phyloP scores from a whole-genome alignment of 139 green algal genomes.

The Yamagishiella unicocca region DNA sequence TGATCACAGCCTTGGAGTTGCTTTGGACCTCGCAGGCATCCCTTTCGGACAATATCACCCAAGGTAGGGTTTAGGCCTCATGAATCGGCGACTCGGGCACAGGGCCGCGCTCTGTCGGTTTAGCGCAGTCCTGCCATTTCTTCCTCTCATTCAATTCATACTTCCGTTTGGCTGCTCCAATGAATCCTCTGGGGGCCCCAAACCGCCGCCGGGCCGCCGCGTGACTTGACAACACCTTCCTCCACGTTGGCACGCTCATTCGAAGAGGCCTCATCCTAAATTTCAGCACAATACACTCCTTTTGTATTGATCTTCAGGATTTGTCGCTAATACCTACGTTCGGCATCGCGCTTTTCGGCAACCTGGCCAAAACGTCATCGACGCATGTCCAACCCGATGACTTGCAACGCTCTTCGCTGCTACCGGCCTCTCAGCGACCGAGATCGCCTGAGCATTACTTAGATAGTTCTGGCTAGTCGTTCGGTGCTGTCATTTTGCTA shows the following conservation, averaged over 20 bases:
- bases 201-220: too few species aligned
- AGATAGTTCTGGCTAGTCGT: not conserved
- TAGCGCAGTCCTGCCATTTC: too few species aligned
- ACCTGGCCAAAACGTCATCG: slow-evolving; percentile 3
- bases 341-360: not conserved
- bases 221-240: too few species aligned
- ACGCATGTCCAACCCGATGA: not conserved
- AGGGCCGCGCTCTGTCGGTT: too few species aligned
- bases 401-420: not conserved
- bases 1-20: not conserved
- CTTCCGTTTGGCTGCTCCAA: too few species aligned
- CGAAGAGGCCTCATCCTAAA: too few species aligned
- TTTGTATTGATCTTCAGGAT: slow-evolving; percentile 18
- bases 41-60: not conserved
- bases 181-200: too few species aligned
- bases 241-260: too few species aligned
- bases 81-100: too few species aligned
- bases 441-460: not conserved
- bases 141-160: too few species aligned
- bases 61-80: slow-evolving; percentile 9
- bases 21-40: not conserved
- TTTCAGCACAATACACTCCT: too few species aligned
- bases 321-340: not conserved
- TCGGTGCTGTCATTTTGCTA: not conserved
- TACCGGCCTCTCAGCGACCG: not conserved